Percentiles rank a stretch among this genome's conserved stretches.
Conservation (phyloP, 2,329 filamentous ascomycete species). For the Penicillium verrucosum region DNA sequence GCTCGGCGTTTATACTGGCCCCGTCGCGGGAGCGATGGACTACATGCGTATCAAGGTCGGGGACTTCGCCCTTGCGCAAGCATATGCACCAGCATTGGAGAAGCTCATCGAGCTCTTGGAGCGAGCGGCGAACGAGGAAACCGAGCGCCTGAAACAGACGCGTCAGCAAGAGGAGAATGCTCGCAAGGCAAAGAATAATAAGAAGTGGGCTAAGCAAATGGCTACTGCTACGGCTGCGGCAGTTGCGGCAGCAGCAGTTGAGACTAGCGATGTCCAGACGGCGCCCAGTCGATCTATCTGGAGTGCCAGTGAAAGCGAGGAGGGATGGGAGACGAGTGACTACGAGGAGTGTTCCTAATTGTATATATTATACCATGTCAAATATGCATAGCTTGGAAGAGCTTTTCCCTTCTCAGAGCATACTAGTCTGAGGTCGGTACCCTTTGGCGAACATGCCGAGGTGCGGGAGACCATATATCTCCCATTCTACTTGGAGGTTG, state of each 20-base stretch:
- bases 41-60: conserved; percentile 61
- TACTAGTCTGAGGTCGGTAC: neutral
- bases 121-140: conserved; percentile 28
- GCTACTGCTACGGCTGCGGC: conserved; percentile 7
- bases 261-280: conserved; percentile 6
- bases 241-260: conserved; percentile 5
- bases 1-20: conserved; percentile 37
- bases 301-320: conserved; percentile 39
- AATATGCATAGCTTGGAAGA: neutral
- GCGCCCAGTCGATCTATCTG: conserved; percentile 24
- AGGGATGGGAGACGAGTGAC: conserved; percentile 35
- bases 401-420: neutral
- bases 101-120: conserved; percentile 49
- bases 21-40: conserved; percentile 60
- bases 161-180: conserved; percentile 23
- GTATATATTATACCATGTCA: conserved; percentile 1
- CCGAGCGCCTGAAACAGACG: conserved; percentile 23
- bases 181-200: conserved; percentile 21
- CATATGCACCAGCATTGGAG: conserved; percentile 55
- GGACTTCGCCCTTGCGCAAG: conserved; percentile 57
- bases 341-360: conserved; percentile 8
- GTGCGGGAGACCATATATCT: conserved; percentile 3
- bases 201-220: conserved; percentile 22
- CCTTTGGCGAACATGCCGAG: conserved; percentile 2
- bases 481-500: neutral